phyloP scores from a whole-genome alignment of 345 rosid genomes.

The Angophora floribunda region DNA sequence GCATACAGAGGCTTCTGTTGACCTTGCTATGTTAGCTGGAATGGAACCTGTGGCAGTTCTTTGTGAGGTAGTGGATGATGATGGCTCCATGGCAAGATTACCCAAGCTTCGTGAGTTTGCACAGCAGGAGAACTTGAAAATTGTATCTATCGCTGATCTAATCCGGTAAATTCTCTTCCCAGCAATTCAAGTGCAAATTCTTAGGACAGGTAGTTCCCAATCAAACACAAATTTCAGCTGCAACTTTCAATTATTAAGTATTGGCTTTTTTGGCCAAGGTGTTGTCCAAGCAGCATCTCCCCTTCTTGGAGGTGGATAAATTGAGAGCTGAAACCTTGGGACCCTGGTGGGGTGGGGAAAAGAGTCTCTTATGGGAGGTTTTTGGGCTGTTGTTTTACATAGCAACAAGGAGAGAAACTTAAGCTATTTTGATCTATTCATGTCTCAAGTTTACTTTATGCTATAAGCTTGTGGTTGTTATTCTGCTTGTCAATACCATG shows the following conservation, averaged over 20 bases:
- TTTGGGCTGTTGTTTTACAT: not conserved
- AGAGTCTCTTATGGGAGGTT: not conserved
- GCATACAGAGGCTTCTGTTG: conserved; percentile 91
- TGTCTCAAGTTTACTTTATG: not conserved
- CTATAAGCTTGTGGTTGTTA: not conserved
- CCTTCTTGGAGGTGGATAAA: not conserved
- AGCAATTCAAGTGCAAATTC: not conserved
- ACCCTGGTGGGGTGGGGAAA: not conserved
- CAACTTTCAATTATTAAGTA: not conserved
- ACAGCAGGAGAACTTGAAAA: not conserved
- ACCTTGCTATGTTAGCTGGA: conserved; percentile 57
- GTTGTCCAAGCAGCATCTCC: not conserved
- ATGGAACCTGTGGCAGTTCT: conserved; percentile 68
- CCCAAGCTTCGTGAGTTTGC: not conserved
- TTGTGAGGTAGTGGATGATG: conserved; percentile 30
- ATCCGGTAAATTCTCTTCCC: not conserved
- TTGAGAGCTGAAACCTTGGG: not conserved
- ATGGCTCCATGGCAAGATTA: not conserved
- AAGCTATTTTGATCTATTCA: not conserved
- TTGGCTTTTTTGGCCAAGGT: not conserved
- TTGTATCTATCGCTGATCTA: not conserved
- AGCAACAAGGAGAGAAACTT: not conserved
- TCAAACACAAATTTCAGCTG: not conserved
- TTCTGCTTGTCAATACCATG: not conserved
- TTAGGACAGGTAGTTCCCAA: not conserved